Conservation (phyloP, 768 basidiomycete species). For the Lactarius sanguifluus region DNA sequence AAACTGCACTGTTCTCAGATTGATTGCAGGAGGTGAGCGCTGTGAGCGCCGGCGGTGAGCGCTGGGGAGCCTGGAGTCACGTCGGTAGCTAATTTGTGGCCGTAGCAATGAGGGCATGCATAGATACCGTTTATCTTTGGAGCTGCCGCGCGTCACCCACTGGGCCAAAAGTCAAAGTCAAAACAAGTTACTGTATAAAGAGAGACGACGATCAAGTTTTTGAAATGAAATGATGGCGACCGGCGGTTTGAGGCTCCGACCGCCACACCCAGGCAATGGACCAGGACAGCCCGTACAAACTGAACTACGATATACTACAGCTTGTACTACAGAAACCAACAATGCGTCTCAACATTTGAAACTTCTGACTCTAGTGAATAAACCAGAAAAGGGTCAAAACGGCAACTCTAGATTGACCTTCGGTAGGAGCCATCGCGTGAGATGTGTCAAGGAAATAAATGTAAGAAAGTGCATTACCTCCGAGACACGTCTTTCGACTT, state of each 20-base stretch:
- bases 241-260: too few species aligned
- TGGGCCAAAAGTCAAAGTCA: too few species aligned
- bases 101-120: background rate
- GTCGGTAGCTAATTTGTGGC: background rate
- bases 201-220: too few species aligned
- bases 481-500: slow-evolving; percentile 8
- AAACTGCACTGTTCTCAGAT: background rate
- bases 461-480: background rate
- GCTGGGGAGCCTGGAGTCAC: too few species aligned
- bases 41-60: too few species aligned
- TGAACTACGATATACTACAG: background rate
- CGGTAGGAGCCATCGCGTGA: background rate
- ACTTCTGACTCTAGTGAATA: background rate
- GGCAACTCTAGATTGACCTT: slow-evolving; percentile 5
- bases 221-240: too few species aligned
- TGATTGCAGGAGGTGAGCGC: background rate
- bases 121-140: background rate
- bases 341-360: background rate
- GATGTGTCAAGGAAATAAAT: background rate
- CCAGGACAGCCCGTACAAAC: background rate
- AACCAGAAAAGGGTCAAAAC: slow-evolving; percentile 1
- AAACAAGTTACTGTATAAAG: too few species aligned
- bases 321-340: too few species aligned
- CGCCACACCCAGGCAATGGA: too few species aligned
- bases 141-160: too few species aligned